Percentiles rank a stretch among this genome's conserved stretches.
These are phyloP conservation scores for Fusarium luffae DNA, from an alignment of 2,329 filamentous ascomycete species.

Conservation along the genomic window DNA sequence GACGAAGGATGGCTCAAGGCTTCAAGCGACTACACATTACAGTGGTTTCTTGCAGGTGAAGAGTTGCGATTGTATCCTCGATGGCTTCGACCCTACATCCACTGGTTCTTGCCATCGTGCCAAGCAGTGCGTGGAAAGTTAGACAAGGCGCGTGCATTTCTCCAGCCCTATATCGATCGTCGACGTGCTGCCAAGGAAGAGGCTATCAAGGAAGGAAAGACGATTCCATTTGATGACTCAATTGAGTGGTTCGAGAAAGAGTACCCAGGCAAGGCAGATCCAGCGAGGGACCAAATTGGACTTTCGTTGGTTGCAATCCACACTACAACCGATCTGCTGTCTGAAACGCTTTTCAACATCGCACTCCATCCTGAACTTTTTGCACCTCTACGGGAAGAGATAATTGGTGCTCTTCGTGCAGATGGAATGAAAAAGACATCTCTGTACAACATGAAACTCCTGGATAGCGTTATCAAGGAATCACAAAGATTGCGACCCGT, in stretches of 20 bases:
- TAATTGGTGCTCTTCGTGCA: constrained; percentile 19
- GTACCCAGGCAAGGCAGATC: constrained; percentile 47
- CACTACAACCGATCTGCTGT: constrained; percentile 56
- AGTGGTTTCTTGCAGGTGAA: constrained; percentile 46
- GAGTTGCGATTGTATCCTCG: constrained; percentile 55
- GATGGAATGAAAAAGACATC: constrained; percentile 58
- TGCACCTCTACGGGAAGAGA: constrained; percentile 56
- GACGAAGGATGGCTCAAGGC: constrained; percentile 58
- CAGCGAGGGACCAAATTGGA: constrained; percentile 26
- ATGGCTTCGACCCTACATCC: constrained; percentile 58
- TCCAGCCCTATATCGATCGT: neutral
- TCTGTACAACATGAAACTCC: constrained; percentile 56
- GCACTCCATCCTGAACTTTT: constrained; percentile 54
- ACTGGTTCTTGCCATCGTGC: constrained; percentile 53
- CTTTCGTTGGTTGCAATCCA: constrained; percentile 63
- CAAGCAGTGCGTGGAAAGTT: constrained; percentile 49
- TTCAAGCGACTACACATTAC: constrained; percentile 59
- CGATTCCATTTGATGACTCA: constrained; percentile 52
- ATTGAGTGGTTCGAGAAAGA: constrained; percentile 64
- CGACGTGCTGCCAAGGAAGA: constrained; percentile 50
- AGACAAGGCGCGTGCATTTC: constrained; percentile 43
- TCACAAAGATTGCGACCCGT: constrained; percentile 59
- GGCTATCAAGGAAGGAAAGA: neutral
- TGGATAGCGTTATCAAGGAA: constrained; percentile 64
- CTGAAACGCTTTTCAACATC: constrained; percentile 44